These are phyloP conservation scores for Gillenia trifoliata DNA, from an alignment of 306 rosid genomes.

Conservation along the genomic window DNA sequence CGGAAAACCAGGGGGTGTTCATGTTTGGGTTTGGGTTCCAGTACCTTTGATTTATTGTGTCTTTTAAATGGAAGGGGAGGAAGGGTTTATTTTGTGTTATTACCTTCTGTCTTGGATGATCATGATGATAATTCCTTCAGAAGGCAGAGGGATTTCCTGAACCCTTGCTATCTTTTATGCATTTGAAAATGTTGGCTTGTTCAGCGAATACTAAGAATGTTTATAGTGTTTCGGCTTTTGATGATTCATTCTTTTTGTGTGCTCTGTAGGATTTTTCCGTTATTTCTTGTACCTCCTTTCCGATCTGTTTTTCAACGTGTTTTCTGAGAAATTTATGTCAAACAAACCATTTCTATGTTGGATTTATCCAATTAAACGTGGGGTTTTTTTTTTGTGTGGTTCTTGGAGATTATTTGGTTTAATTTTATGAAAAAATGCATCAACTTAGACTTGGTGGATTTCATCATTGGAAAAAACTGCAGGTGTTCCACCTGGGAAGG, in stretches of 20 bases:
- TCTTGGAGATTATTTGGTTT: not conserved
- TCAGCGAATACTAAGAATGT: not conserved
- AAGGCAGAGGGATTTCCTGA: not conserved
- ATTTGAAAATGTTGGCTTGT: not conserved
- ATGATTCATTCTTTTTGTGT: not conserved
- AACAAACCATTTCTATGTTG: not conserved
- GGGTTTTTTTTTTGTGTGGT: not conserved
- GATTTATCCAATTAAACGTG: not conserved
- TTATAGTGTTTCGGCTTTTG: not conserved
- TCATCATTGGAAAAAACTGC: slow-evolving; percentile 9
- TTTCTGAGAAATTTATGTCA: not conserved
- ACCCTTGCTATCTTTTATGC: not conserved
- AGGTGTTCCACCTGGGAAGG: slow-evolving; percentile 82
- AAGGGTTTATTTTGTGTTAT: not conserved
- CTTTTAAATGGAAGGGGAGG: not conserved
- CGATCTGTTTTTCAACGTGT: not conserved
- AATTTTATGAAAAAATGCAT: not conserved
- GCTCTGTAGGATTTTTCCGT: not conserved
- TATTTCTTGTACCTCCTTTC: not conserved
- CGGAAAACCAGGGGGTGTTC: no score
- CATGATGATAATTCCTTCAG: not conserved
- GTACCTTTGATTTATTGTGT: not conserved
- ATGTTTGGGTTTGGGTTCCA: no score
- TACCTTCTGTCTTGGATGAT: not conserved
- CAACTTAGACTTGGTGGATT: slow-evolving; percentile 14